phyloP scores from a whole-genome alignment of 352 stramenopile genomes.

The Globisporangium spiculum region DNA sequence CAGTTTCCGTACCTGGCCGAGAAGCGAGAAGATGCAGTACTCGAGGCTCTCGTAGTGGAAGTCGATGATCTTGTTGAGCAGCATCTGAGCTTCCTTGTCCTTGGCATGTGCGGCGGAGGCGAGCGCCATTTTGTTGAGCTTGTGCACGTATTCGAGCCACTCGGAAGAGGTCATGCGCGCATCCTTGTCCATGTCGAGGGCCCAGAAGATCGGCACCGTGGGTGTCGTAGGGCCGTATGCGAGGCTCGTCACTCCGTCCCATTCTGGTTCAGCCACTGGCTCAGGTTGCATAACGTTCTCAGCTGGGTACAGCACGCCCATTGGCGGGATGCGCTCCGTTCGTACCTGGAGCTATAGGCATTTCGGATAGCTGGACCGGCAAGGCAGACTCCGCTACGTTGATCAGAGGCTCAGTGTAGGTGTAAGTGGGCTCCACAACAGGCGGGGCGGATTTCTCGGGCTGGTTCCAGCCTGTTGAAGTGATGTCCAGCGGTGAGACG shows the following conservation, averaged over 20 bases:
- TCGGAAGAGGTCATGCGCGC: constrained; percentile 19
- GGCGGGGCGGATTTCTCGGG: too few species aligned
- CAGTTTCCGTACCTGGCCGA: constrained; percentile 17
- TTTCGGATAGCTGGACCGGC: not conserved
- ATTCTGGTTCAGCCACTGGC: not conserved
- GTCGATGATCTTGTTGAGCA: constrained; percentile 21
- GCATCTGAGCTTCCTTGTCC: constrained; percentile 19
- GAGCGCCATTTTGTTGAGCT: constrained; percentile 20
- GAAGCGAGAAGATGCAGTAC: constrained; percentile 20
- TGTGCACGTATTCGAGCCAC: constrained; percentile 26
- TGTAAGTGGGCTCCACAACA: not conserved
- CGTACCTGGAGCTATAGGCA: constrained; percentile 1
- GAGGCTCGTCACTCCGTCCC: not conserved
- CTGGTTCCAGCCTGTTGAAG: too few species aligned
- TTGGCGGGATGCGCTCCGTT: constrained; percentile 4
- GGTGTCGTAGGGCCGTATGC: not conserved
- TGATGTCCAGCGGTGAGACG: too few species aligned
- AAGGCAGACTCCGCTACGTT: not conserved
- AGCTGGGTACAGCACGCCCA: too few species aligned
- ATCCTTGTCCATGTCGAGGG: constrained; percentile 25
- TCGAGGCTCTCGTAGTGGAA: constrained; percentile 35
- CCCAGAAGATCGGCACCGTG: constrained; percentile 10
- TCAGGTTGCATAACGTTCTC: too few species aligned
- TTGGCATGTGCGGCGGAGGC: constrained; percentile 14
- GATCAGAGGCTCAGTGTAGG: not conserved